These are phyloP conservation scores for Fusarium gaditjirri DNA, from an alignment of 2,329 filamentous ascomycete genomes.

Conservation along the genomic window DNA sequence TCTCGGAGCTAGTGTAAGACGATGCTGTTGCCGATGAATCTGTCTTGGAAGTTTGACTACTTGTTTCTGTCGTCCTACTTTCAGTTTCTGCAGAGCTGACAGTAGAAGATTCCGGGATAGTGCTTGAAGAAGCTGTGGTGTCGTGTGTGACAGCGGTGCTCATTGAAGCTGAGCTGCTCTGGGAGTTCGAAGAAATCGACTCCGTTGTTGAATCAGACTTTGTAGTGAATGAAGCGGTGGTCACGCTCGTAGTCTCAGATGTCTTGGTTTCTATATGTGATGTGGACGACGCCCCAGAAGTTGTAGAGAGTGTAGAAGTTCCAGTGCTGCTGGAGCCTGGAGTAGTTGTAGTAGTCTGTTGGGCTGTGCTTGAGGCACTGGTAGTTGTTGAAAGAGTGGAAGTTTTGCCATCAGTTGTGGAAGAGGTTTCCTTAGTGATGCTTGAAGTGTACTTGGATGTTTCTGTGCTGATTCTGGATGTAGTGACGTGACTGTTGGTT, in stretches of 20 bases:
- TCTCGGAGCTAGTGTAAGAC: not conserved
- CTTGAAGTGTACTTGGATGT: not conserved
- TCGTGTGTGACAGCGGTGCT: not conserved
- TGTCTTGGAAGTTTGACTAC: not conserved
- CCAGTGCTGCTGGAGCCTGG: not conserved
- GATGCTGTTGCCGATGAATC: not conserved
- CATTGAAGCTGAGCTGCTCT: slow-evolving; percentile 12
- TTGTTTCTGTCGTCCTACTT: not conserved
- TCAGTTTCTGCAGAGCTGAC: not conserved
- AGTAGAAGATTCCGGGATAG: not conserved
- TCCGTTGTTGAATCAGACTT: not conserved
- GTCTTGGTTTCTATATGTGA: not conserved
- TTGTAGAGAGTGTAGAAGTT: not conserved
- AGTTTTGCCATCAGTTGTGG: not conserved
- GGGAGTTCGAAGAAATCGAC: not conserved
- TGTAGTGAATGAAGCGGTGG: not conserved
- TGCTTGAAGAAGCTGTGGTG: slow-evolving; percentile 8
- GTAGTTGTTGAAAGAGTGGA: not conserved
- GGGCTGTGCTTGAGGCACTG: not conserved
- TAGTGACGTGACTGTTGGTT: not conserved
- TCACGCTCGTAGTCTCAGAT: not conserved
- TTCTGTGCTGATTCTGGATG: not conserved
- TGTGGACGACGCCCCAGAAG: not conserved
- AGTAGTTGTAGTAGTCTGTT: not conserved
- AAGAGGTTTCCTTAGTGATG: not conserved